These are phyloP conservation scores for Debaryomyces maramus DNA, from an alignment of 805 yeast genomes.

Conservation along the genomic window DNA sequence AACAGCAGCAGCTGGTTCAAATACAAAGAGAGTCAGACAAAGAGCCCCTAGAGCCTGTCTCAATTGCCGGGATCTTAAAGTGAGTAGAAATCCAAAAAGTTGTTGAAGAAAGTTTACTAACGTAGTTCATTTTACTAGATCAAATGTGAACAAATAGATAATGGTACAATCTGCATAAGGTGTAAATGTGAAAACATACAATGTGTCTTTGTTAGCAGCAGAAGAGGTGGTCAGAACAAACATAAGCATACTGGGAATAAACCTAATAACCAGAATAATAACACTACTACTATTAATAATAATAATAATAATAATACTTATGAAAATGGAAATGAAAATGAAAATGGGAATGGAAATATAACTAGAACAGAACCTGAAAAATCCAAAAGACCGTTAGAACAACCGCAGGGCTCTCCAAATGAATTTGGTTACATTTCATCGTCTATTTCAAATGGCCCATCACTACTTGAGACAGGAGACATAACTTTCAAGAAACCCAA, in stretches of 20 bases:
- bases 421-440: conserved; percentile 4
- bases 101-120: conserved; percentile 3
- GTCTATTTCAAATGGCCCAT: conserved; percentile 3
- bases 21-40: conserved; percentile 3
- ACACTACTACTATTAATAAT: not conserved
- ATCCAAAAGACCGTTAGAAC: conserved; percentile 1
- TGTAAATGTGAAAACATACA: conserved; percentile 3
- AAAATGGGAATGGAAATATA: not conserved
- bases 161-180: conserved; percentile 1
- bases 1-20: not conserved
- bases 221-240: conserved; percentile 6
- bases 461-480: conserved; percentile 3
- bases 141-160: conserved; percentile 3
- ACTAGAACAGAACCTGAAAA: conserved; percentile 1
- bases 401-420: conserved; percentile 3
- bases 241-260: conserved; percentile 1
- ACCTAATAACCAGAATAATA: conserved; percentile 2
- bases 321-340: not conserved
- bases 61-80: conserved; percentile 5
- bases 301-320: not conserved
- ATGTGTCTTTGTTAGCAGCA: conserved; percentile 5
- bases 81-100: conserved; percentile 3
- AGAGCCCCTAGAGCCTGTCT: conserved; percentile 6
- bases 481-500: conserved; percentile 2
- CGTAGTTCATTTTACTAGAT: conserved; percentile 3